Conservation (phyloP, 2,329 filamentous ascomycete species). For the Talaromyces verruculosus region DNA sequence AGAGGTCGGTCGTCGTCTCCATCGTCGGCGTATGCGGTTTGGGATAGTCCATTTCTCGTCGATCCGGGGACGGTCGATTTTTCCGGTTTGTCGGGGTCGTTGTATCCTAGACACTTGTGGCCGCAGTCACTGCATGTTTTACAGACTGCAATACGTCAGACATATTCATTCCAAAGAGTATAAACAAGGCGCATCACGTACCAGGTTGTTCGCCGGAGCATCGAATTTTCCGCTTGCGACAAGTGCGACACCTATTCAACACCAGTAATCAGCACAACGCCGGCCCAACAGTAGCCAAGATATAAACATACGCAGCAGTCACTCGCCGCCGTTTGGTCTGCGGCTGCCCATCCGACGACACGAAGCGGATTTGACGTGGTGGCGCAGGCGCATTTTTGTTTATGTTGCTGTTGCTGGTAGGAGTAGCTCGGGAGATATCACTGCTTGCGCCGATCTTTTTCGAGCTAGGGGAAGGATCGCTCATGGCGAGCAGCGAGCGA, state of each 20-base stretch:
- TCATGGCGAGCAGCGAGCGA: constrained; percentile 41
- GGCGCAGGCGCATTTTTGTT: constrained; percentile 24
- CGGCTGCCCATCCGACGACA: constrained; percentile 78
- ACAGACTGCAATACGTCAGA: constrained; percentile 48
- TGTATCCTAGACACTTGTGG: constrained; percentile 68
- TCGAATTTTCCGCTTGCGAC: constrained; percentile 72
- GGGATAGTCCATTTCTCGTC: constrained; percentile 22
- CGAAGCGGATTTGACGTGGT: constrained; percentile 65
- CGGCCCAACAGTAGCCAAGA: not conserved
- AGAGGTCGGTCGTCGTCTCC: constrained; percentile 19
- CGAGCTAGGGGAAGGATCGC: constrained; percentile 39
- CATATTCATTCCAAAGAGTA: constrained; percentile 13
- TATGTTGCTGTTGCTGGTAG: not conserved
- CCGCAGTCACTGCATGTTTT: constrained; percentile 72
- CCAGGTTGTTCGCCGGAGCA: constrained; percentile 71
- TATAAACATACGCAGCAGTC: constrained; percentile 66
- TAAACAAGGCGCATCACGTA: constrained; percentile 25
- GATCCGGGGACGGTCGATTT: constrained; percentile 28
- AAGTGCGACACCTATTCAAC: constrained; percentile 63
- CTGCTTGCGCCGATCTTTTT: constrained; percentile 33
- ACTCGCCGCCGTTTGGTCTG: constrained; percentile 76
- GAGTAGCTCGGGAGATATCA: constrained; percentile 12
- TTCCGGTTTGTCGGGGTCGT: constrained; percentile 46
- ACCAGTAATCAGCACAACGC: not conserved
- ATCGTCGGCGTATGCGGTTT: constrained; percentile 24